phyloP scores from a whole-genome alignment of 176 grass and related monocot genomes.

The Aegilops umbellulata region DNA sequence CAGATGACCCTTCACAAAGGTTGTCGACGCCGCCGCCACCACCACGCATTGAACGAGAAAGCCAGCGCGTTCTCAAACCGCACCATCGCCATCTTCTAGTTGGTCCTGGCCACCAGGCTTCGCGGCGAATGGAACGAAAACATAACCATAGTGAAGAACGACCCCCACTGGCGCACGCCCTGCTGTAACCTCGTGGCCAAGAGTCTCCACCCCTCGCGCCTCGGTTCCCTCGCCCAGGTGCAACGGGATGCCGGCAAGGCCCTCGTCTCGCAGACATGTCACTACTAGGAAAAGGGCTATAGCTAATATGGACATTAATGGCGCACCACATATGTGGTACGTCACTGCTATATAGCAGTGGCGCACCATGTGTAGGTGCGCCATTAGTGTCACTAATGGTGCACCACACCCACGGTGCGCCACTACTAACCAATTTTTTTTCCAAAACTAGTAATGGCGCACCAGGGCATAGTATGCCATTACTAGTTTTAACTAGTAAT shows the following conservation, averaged over 20 bases:
- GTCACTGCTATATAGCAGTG: no score
- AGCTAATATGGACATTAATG: no score
- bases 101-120: not conserved
- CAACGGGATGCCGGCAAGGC: not conserved
- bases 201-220: not conserved
- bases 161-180: not conserved
- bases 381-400: no score
- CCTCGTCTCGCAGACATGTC: not conserved
- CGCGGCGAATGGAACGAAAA: not conserved
- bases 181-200: conserved; percentile 3
- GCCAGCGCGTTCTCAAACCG: not conserved
- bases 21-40: not conserved
- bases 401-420: no score
- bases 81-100: not conserved
- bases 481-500: no score
- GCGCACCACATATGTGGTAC: no score
- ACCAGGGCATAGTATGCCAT: no score
- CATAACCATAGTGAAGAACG: not conserved
- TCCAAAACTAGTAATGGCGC: no score
- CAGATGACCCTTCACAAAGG: not conserved
- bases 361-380: no score
- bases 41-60: not conserved
- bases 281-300: no score
- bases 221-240: not conserved
- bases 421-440: no score